Conservation (phyloP, 164 flowering plant genomes). For the Liriodendron chinense region DNA sequence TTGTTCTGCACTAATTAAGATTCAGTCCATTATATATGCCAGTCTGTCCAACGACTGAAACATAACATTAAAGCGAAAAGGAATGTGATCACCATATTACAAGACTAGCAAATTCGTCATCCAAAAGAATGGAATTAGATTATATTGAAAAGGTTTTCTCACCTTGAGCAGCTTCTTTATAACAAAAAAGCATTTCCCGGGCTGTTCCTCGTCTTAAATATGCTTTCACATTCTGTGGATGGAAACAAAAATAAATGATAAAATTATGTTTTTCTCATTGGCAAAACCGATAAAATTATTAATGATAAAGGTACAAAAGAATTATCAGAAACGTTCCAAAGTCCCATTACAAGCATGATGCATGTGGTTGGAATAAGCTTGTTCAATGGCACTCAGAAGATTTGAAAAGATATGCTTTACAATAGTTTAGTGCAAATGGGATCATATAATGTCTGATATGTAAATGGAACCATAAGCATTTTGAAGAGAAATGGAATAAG, state of each 20-base stretch:
- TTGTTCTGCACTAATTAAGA: background rate
- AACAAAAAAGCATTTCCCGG: conserved; percentile 65
- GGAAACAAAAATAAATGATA: conserved; percentile 1
- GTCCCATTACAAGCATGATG: background rate
- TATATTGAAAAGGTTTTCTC: conserved; percentile 11
- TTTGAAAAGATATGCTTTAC: no score
- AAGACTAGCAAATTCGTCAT: background rate
- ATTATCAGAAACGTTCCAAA: background rate
- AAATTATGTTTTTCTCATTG: background rate
- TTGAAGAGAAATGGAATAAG: no score
- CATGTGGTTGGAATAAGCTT: background rate
- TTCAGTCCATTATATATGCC: background rate
- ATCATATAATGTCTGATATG: no score
- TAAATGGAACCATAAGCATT: no score
- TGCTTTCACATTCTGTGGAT: conserved; percentile 87
- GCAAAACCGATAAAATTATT: background rate
- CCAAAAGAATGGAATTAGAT: background rate
- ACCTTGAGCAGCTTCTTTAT: conserved; percentile 90
- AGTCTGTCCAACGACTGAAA: background rate
- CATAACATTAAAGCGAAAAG: background rate
- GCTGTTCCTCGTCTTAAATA: conserved; percentile 95
- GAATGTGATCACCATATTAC: background rate
- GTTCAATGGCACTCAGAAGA: background rate
- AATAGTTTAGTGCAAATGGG: no score
- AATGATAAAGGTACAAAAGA: background rate